These are phyloP conservation scores for Henningerozyma blattae DNA, from an alignment of 805 yeast species.

Conservation along the genomic window DNA sequence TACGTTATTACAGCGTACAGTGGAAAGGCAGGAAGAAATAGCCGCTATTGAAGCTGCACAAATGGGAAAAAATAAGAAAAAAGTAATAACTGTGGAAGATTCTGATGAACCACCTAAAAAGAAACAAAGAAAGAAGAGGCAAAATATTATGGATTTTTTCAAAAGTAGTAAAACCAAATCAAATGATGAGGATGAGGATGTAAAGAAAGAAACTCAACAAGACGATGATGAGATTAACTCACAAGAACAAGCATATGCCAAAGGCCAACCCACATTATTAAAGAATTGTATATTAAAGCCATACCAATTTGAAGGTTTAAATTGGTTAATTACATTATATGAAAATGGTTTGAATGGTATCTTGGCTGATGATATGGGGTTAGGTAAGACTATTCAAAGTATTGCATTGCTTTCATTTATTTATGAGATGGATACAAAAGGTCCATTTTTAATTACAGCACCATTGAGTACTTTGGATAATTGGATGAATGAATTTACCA, in stretches of 20 bases:
- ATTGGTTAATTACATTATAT: constrained; percentile 79
- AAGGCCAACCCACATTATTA: constrained; percentile 42
- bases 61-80: constrained; percentile 8
- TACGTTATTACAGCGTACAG: constrained; percentile 39
- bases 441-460: constrained; percentile 69
- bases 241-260: constrained; percentile 10
- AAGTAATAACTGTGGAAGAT: constrained; percentile 5
- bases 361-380: constrained; percentile 95
- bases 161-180: constrained; percentile 6
- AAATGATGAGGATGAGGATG: constrained; percentile 2
- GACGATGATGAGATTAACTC: constrained; percentile 12
- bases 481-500: constrained; percentile 65
- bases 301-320: constrained; percentile 82
- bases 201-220: not conserved
- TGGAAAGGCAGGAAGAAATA: constrained; percentile 29
- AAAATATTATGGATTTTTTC: constrained; percentile 15
- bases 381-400: constrained; percentile 88
- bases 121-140: constrained; percentile 10
- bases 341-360: constrained; percentile 94
- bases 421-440: constrained; percentile 64
- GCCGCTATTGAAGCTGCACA: constrained; percentile 6
- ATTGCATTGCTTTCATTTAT: constrained; percentile 67
- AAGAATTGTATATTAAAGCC: constrained; percentile 57
- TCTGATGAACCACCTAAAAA: constrained; percentile 14
- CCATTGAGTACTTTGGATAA: constrained; percentile 79